A percentile compares a stretch with the other conserved stretches of the same genome.
Evolutionary conservation across 2,329 filamentous ascomycete genomes (phyloP).

Genomic region (Epichloe scottii): DNA sequence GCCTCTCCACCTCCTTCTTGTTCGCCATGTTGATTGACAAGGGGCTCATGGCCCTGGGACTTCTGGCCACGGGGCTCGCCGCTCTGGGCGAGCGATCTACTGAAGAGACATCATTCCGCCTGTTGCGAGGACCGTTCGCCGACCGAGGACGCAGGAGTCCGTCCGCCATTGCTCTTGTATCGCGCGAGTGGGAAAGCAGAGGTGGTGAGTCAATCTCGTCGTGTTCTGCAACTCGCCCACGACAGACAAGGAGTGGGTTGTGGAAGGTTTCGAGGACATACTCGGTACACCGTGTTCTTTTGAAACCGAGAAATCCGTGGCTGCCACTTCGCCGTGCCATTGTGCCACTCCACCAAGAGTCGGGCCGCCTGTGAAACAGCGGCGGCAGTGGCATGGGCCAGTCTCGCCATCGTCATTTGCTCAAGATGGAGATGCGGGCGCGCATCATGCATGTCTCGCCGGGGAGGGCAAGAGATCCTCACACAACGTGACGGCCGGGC

Average conservation of each 20-base stretch:
- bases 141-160: background rate
- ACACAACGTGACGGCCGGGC: no score
- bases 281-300: no score
- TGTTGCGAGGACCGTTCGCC: background rate
- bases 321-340: no score
- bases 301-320: no score
- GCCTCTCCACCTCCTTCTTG: background rate
- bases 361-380: no score
- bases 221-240: no score
- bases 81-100: background rate
- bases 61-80: background rate
- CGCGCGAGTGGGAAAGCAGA: no score
- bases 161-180: background rate
- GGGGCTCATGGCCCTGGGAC: slow-evolving; percentile 2
- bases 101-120: background rate
- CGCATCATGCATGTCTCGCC: background rate
- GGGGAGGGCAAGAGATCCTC: background rate
- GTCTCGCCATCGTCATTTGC: background rate
- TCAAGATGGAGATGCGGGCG: background rate
- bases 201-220: no score
- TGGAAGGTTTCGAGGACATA: no score
- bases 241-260: no score
- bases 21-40: background rate
- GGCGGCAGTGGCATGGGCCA: no score
- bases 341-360: no score